These are phyloP conservation scores for Brasenia schreberi DNA, from an alignment of 164 flowering plant species.

Conservation along the genomic window DNA sequence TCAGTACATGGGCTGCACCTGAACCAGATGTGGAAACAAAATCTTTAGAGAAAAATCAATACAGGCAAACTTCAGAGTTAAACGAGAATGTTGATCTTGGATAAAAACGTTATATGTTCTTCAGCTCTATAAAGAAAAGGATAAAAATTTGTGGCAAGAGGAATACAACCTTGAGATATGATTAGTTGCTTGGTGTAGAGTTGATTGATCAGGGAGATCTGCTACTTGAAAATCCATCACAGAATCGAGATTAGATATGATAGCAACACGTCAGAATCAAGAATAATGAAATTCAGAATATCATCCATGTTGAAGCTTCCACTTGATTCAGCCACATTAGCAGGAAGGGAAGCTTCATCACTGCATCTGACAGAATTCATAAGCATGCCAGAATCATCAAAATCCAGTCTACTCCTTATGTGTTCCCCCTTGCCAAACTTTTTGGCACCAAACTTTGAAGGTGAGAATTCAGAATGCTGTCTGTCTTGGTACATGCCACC, in stretches of 20 bases:
- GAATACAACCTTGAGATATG: neutral
- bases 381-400: constrained; percentile 41
- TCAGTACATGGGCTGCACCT: neutral
- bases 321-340: constrained; percentile 28
- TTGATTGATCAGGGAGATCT: neutral
- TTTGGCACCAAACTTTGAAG: neutral
- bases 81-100: too few species aligned
- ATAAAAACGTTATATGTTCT: neutral
- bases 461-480: neutral
- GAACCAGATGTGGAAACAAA: neutral
- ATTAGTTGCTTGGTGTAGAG: neutral
- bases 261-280: neutral
- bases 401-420: constrained; percentile 84
- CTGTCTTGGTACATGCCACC: neutral
- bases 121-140: neutral
- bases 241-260: neutral
- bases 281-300: constrained; percentile 39
- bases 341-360: constrained; percentile 16
- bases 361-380: constrained; percentile 13
- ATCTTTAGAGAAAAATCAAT: too few species aligned
- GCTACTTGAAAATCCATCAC: neutral
- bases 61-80: too few species aligned
- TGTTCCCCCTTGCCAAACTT: constrained; percentile 32
- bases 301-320: constrained; percentile 50
- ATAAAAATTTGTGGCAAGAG: neutral